Evolutionary conservation across 805 yeast species (phyloP), one percentile per base, ranked within the genome.

Genomic region (Candida easanensis): DNA sequence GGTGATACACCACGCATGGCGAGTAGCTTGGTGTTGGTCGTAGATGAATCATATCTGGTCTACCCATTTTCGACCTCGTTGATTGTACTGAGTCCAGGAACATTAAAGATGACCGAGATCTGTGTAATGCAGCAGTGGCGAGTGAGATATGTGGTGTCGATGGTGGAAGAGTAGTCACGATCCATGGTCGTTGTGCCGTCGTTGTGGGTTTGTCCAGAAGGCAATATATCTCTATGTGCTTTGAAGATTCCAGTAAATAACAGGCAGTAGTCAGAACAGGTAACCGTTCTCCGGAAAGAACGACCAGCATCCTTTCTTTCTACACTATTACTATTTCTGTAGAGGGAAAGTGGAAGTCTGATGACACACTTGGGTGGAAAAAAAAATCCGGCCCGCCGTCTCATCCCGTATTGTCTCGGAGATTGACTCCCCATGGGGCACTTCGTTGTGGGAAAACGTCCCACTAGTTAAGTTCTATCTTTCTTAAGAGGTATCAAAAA

Each of bases 101-200:
- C 47, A 44, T 44, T 10, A 44, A 9, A 2, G 47, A 44, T 7
- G 47, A 44, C 3, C n/a, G 3, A 1, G 47, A 39, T 22, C 47
- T n/a, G 5, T 44, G 40, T 4, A 44, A 4, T 8, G 44, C 36
- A 4, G 47, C 47, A 13, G 26, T 22, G 11, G 25, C 36, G 6
- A 42, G 28, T 9, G 38, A 5, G 3, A 2, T 8, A 16, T 36
- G 31, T n/a, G 14, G 26, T 19, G 22, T n/a, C 5, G 38, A 26
- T 4, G 14, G 16, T 18, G 39, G 35, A 5, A 42, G 21, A 10
- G 32, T 17, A 6, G 46, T 38, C 11, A 42, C 35, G 11, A 23
- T 25, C 46, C 46, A 42, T 14, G 46, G 46, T 19, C 33, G 31
- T 27, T 31, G 34, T 20, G 31, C 13, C 15, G 31, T 18, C 27